phyloP scores from a whole-genome alignment of 306 rosid species.

The Medicago lupulina region DNA sequence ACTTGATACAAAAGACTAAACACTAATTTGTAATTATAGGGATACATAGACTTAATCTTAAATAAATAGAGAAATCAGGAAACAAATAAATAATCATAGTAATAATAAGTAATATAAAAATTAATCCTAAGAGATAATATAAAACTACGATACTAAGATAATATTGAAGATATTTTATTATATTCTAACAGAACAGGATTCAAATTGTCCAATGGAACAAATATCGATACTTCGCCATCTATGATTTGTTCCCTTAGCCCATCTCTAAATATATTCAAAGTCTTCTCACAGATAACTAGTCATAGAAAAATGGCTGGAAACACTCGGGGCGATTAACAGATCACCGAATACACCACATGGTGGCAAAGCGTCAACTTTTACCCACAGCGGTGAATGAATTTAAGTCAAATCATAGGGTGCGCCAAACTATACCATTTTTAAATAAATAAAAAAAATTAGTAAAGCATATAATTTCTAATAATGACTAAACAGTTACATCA shows the following conservation, averaged over 20 bases:
- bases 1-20: background rate
- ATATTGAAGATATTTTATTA: background rate
- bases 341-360: constrained; percentile 6
- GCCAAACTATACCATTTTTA: background rate
- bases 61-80: background rate
- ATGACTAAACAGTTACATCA: constrained; percentile 17
- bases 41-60: background rate
- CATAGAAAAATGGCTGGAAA: constrained; percentile 14
- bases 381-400: constrained; percentile 10
- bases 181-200: background rate
- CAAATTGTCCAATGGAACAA: constrained; percentile 23
- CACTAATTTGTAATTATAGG: background rate
- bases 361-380: constrained; percentile 18
- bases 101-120: background rate
- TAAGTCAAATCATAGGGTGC: constrained; percentile 19
- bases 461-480: constrained; percentile 5
- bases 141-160: background rate
- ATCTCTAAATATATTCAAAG: constrained; percentile 14
- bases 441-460: constrained; percentile 6
- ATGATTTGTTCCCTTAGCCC: background rate
- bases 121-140: background rate
- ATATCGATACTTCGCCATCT: background rate
- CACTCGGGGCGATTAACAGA: background rate
- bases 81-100: background rate
- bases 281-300: constrained; percentile 18